Evolutionary conservation across 2,329 filamentous ascomycete genomes (phyloP).

Genomic region (Pseudogymnoascus sp.): DNA sequence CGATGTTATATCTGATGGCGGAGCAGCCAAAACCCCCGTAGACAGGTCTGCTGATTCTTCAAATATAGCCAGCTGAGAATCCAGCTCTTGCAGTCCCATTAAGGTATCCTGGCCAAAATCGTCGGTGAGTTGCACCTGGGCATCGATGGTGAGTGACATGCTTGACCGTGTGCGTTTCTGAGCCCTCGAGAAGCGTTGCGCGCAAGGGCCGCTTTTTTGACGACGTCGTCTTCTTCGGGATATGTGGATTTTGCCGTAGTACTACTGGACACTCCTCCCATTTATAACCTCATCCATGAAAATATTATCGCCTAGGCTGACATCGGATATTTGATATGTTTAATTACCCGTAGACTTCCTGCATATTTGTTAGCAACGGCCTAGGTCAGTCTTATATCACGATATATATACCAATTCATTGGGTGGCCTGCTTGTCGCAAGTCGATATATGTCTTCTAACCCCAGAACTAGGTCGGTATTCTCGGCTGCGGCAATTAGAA

Average conservation of each 20-base stretch:
- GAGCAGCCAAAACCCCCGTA: background rate
- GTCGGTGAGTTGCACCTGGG: slow-evolving; percentile 29
- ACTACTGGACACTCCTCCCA: slow-evolving; percentile 24
- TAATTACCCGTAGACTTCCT: slow-evolving; percentile 11
- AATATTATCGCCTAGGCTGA: slow-evolving; percentile 16
- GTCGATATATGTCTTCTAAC: background rate
- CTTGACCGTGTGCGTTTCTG: slow-evolving; percentile 29
- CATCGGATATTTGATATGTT: slow-evolving; percentile 18
- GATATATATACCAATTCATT: slow-evolving; percentile 9
- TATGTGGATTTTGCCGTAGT: slow-evolving; percentile 22
- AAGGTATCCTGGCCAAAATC: slow-evolving; percentile 29
- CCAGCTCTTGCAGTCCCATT: slow-evolving; percentile 31
- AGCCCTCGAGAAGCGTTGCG: background rate
- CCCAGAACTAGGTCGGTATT: slow-evolving; percentile 7
- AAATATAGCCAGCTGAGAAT: slow-evolving; percentile 32
- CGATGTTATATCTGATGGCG: background rate
- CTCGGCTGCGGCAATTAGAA: slow-evolving; percentile 1
- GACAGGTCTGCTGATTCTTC: slow-evolving; percentile 22
- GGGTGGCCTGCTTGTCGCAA: slow-evolving; percentile 5
- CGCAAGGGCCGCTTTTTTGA: background rate
- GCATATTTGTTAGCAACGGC: background rate
- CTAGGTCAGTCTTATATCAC: slow-evolving; percentile 7
- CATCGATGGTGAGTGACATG: slow-evolving; percentile 31
- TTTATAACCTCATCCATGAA: slow-evolving; percentile 22
- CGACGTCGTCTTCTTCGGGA: slow-evolving; percentile 27